Base-by-base conservation (phyloP, 2,329 filamentous ascomycete genomes). In the Epicoccum sorghinum region DNA sequence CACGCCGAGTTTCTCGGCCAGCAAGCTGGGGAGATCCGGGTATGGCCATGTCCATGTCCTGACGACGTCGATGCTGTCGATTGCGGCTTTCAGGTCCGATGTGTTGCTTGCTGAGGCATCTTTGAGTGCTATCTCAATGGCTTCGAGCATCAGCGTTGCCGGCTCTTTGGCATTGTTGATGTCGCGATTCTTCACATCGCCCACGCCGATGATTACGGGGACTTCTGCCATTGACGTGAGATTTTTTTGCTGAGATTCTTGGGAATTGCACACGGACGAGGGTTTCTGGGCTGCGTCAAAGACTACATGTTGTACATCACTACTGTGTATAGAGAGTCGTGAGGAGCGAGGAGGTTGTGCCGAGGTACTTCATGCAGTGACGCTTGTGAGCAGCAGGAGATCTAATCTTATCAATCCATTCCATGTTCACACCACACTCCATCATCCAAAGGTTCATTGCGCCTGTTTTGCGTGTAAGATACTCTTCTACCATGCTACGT, bases 1-100 rank as follows among this genome's bases (percentile, higher is more conserved):
- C 3, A 84, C 73, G 0, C 75, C 77, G 3, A 89, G 69, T 33
- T 75, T 79, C 35, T 80, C 60, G 0, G 81, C 76, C 5, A 89
- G 66, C 1, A 84, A 71, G 4, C 76, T 77, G 0, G 86, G 84
- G 1, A 88, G 70, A 65, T 89, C 81, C 1, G 77, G 71, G 64
- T 89, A 89, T 0, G 82, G 80, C 86, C 86, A 88, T 0, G 86
- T 87, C 86, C 86, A 89, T 0, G 83, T 84, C 36, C 78, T 79
- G 8, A 88, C 85, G 4, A 87, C 80, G 38, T 81, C 77, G 40
- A 89, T 76, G 59, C 81, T 84, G 65, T 88, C 85, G 47, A 87
- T 81, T 0, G 71, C 70, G 0, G 73, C 62, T 55, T 77, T 77
- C 0, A 87, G 65, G 0, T 72, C 63, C 2, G 66, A 52, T 1